Base-by-base conservation (phyloP, 495 filamentous ascomycete species). In the Daldinia concentrica region DNA sequence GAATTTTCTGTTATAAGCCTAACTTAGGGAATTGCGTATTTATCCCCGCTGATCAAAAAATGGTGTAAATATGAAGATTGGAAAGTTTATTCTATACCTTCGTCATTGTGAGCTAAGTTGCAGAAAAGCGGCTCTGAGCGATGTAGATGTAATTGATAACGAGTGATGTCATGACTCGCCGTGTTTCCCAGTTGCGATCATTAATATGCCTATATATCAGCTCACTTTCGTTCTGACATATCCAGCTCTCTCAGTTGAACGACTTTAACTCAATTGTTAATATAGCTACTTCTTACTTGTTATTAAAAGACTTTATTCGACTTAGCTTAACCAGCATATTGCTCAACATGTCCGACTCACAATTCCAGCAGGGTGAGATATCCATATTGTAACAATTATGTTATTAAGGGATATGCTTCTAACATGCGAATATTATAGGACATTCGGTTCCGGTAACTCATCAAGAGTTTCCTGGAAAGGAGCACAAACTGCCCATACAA, bases 361-460 rank as follows among this genome's bases (percentile, higher is more conserved):
- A 88, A 72, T 90, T 89, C 73, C 79, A 86, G 52, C 74, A 77
- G 24, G 86, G 86, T 32, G 12, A 39, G 37, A 52, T 26, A 26
- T 36, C 4, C 6, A 7, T 19, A 19, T 54, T 8, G 19, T 9
- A 41, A 51, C 14, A 27, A 22, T 17, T 26, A 11, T 39, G 15
- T 41, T 58, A 26, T 39, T 11, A 11, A 14, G 12, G 2, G 34
- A 5, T 50, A 51, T 54, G 24, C 45, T 73, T 34, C 76, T 63
- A 37, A 57, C 55, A 41, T 32, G 30, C 9, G 6, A 39, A 29
- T 36, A 36, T 51, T 62, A 1, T 45, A 93, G 92, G 91, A 45
- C 88, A 93, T 76, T 73, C 88, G 65, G 79, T 90, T 62, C 92
- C 91, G 3, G 84, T 94, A 59, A 86, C 91, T 54, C 83, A 90